A percentile compares a stretch with the other conserved stretches of the same genome.
Evolutionary conservation across 116 monocot genomes (phyloP).

Genomic region (Iris pallida): DNA sequence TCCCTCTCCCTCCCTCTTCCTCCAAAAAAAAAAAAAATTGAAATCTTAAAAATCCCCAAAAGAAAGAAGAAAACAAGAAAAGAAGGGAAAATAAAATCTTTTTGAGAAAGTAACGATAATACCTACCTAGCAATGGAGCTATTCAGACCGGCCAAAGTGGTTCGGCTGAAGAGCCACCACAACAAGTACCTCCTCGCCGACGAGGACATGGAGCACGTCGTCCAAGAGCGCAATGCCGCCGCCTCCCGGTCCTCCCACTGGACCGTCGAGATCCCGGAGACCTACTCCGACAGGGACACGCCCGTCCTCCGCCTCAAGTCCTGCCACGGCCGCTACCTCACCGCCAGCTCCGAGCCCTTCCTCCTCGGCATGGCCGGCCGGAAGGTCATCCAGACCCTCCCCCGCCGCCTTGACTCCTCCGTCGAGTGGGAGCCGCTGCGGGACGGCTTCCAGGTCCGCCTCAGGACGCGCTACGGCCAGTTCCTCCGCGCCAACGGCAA

Average conservation of each 20-base stretch:
- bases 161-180: slow-evolving; percentile 72
- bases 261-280: slow-evolving; percentile 42
- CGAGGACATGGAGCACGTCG: slow-evolving; percentile 67
- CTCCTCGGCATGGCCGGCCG: slow-evolving; percentile 63
- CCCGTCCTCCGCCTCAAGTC: slow-evolving; percentile 40
- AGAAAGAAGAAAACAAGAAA: no score
- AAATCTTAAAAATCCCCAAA: no score
- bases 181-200: slow-evolving; percentile 76
- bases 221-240: slow-evolving; percentile 57
- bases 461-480: slow-evolving; percentile 65
- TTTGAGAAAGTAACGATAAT: no score
- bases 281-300: no score
- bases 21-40: no score
- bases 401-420: slow-evolving; percentile 60
- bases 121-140: no score
- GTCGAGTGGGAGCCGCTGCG: slow-evolving; percentile 63
- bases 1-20: no score
- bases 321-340: slow-evolving; percentile 56
- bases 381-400: slow-evolving; percentile 40
- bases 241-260: slow-evolving; percentile 36
- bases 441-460: slow-evolving; percentile 47
- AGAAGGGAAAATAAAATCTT: no score
- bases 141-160: slow-evolving; percentile 53
- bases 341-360: slow-evolving; percentile 60
- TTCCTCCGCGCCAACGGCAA: slow-evolving; percentile 66